phyloP scores from a whole-genome alignment of 2,329 filamentous ascomycete genomes.

The Colletotrichum eleusines region DNA sequence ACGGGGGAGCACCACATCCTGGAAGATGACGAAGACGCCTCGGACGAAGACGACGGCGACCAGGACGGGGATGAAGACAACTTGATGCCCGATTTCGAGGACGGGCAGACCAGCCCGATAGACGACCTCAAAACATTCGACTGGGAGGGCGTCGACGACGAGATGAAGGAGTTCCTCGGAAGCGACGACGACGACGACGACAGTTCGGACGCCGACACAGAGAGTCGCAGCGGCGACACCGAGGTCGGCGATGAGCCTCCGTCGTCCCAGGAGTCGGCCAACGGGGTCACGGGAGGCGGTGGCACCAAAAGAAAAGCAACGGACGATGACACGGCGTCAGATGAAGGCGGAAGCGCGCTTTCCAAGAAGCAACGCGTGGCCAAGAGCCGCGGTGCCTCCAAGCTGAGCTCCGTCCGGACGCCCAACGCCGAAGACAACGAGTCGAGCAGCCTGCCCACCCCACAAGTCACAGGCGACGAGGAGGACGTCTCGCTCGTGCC shows the following conservation, averaged over 20 bases:
- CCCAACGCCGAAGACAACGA: slow-evolving; percentile 53
- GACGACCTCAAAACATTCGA: slow-evolving; percentile 70
- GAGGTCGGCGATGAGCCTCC: slow-evolving; percentile 41
- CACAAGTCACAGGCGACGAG: slow-evolving; percentile 57
- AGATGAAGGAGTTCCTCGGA: slow-evolving; percentile 80
- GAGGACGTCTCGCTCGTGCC: slow-evolving; percentile 48
- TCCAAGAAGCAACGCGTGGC: slow-evolving; percentile 66
- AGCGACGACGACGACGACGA: slow-evolving; percentile 65
- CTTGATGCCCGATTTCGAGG: slow-evolving; percentile 62
- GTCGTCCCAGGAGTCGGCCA: slow-evolving; percentile 28
- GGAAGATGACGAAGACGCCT: slow-evolving; percentile 52
- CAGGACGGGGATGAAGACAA: slow-evolving; percentile 59
- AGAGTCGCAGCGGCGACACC: slow-evolving; percentile 41
- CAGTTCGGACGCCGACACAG: slow-evolving; percentile 56
- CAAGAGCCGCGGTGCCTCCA: slow-evolving; percentile 58
- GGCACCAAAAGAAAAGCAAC: slow-evolving; percentile 36
- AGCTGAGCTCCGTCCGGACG: slow-evolving; percentile 60
- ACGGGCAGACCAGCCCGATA: slow-evolving; percentile 62
- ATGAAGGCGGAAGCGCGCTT: slow-evolving; percentile 49
- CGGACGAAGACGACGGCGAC: slow-evolving; percentile 49
- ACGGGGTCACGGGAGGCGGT: slow-evolving; percentile 1
- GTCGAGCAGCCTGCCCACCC: slow-evolving; percentile 55
- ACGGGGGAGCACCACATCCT: slow-evolving; percentile 57
- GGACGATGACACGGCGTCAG: slow-evolving; percentile 46
- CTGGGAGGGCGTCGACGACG: slow-evolving; percentile 75